Evolutionary conservation across 164 flowering plant genomes (phyloP).

Genomic region (Pachysandra terminalis): DNA sequence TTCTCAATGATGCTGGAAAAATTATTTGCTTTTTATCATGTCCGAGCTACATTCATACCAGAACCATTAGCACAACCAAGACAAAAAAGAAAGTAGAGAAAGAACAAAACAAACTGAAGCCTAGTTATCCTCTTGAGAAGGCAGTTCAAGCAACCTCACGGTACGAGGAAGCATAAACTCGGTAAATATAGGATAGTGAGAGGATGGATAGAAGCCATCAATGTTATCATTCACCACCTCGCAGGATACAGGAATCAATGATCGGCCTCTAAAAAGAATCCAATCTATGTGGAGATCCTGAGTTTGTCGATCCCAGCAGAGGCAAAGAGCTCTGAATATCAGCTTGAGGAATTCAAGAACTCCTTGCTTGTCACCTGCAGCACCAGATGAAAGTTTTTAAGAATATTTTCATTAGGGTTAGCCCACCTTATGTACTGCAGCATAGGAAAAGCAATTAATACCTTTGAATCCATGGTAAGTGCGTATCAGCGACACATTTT

Average conservation of each 20-base stretch:
- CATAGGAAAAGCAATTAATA: slow-evolving; percentile 12
- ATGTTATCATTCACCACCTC: slow-evolving; percentile 84
- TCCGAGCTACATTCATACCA: too few species aligned
- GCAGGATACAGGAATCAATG: slow-evolving; percentile 69
- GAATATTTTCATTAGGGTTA: not conserved
- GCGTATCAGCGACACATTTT: slow-evolving; percentile 76
- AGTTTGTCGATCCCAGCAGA: slow-evolving; percentile 98
- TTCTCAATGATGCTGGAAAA: too few species aligned
- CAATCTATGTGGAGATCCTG: slow-evolving; percentile 93
- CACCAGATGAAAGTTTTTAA: slow-evolving; percentile 4
- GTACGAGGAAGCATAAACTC: slow-evolving; percentile 93
- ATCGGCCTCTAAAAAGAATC: slow-evolving; percentile 88
- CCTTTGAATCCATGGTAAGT: slow-evolving; percentile 98
- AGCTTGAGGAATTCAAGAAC: slow-evolving; percentile 73
- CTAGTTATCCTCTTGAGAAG: slow-evolving; percentile 35
- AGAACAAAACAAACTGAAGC: not conserved
- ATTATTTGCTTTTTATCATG: too few species aligned
- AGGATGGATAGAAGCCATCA: slow-evolving; percentile 85
- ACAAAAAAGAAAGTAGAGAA: not conserved
- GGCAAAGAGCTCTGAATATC: slow-evolving; percentile 87
- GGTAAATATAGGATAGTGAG: slow-evolving; percentile 81
- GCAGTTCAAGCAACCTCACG: slow-evolving; percentile 63
- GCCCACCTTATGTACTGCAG: not conserved
- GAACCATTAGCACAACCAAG: too few species aligned
- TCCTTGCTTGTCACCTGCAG: slow-evolving; percentile 87